Base-by-base conservation (phyloP, 257 asterid genomes). In the Solanum medicagineum region DNA sequence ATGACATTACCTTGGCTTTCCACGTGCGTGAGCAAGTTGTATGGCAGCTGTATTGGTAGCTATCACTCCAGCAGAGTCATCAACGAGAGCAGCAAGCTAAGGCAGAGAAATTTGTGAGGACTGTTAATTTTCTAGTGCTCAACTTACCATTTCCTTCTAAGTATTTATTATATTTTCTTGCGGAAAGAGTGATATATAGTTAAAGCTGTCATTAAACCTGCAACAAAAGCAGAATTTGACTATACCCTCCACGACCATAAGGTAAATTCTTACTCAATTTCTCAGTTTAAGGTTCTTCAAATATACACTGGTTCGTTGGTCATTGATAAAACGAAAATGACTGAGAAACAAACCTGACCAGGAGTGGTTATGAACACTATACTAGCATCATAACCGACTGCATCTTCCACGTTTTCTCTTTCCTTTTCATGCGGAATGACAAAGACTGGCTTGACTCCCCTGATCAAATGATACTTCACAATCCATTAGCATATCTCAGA, bases 401-500 rank as follows among this genome's bases (percentile, higher is more conserved):
- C 89, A 7, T 93, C 91, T 88, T 93, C 94, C 6, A 94, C 93
- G 56, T 91, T 88, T 86, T 91, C 97, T 85, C 98, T 92, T 86
- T 92, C 97, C 80, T 87, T 94, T 92, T 95, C 98, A 59, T 94
- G 98, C 73, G 98, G 98, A 88, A 94, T 92, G 81, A 94, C 97
- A 80, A 92, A 95, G 10, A 95, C 87, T 10, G 97, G 95, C 62
- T 88, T 92, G 55, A 95, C 84, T 79, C 98, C 98, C 24, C 98
- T 94, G 93, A 49, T 86, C 59, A 86, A 22, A 54, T 49, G 42
- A 45, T 10, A 7, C 86, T 36, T 88, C 84, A 74, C 73, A 55
- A 68, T 51, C 15, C 42, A 14, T 81, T 26, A 40, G 56, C 24
- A 79, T 55, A 40, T 14, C 1, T 62, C 24, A 1, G 56, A 57